Conservation (phyloP, 2,329 filamentous ascomycete species). For the Endoconidiophora laricicola region DNA sequence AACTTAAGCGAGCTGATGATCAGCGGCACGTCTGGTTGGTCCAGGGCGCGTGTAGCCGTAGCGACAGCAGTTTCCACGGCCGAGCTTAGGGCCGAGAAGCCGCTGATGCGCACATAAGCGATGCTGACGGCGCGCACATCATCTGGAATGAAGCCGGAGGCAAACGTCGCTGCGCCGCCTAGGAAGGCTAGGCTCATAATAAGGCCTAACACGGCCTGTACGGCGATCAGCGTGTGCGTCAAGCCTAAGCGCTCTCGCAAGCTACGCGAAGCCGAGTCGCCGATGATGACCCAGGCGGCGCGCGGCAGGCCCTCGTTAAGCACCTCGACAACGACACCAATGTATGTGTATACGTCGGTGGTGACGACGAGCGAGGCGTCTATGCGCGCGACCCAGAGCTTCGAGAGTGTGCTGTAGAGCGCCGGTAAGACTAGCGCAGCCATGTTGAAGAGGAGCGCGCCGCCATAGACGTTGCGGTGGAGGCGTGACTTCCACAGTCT, state of each 20-base stretch:
- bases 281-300: constrained; percentile 52
- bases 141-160: constrained; percentile 43
- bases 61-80: constrained; percentile 47
- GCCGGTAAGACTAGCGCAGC: constrained; percentile 47
- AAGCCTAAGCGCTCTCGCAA: constrained; percentile 29
- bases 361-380: constrained; percentile 32
- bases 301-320: constrained; percentile 57
- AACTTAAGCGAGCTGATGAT: constrained; percentile 49
- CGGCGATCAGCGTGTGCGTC: constrained; percentile 36
- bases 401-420: constrained; percentile 49
- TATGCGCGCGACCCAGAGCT: constrained; percentile 55
- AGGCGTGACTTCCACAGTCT: not conserved
- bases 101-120: constrained; percentile 46
- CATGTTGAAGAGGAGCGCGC: constrained; percentile 46
- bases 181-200: constrained; percentile 44
- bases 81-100: constrained; percentile 44
- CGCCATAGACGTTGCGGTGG: constrained; percentile 27
- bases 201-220: constrained; percentile 40
- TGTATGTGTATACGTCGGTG: constrained; percentile 45
- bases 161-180: constrained; percentile 35
- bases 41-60: constrained; percentile 44
- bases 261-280: constrained; percentile 39
- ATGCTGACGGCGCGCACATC: constrained; percentile 40
- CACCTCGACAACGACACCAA: constrained; percentile 48
- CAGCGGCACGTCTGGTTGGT: constrained; percentile 52